phyloP scores from a whole-genome alignment of 148 eudicot genomes.

The Chenopodium album region DNA sequence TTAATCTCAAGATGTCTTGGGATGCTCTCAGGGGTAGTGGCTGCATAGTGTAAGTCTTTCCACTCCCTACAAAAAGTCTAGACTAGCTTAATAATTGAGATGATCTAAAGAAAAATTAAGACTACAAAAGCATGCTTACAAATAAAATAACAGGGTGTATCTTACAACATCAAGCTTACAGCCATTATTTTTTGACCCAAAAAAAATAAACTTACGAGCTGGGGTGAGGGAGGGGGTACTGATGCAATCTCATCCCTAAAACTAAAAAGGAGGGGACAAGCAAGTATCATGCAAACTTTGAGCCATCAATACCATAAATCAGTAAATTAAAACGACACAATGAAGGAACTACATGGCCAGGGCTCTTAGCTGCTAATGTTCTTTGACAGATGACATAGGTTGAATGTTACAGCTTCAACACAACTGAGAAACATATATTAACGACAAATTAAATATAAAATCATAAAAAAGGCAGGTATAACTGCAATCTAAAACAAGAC shows the following conservation, averaged over 20 bases:
- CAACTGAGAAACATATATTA: background rate
- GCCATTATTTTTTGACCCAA: background rate
- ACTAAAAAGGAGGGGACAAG: background rate
- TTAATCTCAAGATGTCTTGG: conserved; percentile 54
- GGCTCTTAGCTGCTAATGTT: background rate
- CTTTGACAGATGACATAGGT: background rate
- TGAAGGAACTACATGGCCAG: too few relatives aligned
- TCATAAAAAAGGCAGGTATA: background rate
- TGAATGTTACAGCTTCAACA: background rate
- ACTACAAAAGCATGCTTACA: conserved; percentile 1
- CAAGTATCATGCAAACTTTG: background rate
- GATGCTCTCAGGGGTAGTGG: conserved; percentile 78
- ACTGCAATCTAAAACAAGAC: background rate
- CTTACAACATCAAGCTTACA: background rate
- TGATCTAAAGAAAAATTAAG: background rate
- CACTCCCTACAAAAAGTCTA: conserved; percentile 56
- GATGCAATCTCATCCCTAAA: too few relatives aligned
- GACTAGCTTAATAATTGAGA: background rate
- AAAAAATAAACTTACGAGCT: background rate
- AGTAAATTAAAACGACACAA: too few relatives aligned
- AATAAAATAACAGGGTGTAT: background rate
- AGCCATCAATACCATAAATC: background rate
- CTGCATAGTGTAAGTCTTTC: conserved; percentile 83
- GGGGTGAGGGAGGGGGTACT: too few relatives aligned
- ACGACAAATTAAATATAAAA: too few relatives aligned